These are phyloP conservation scores for Nicotiana tomentosiformis DNA, from an alignment of 257 asterid genomes.

Conservation along the genomic window DNA sequence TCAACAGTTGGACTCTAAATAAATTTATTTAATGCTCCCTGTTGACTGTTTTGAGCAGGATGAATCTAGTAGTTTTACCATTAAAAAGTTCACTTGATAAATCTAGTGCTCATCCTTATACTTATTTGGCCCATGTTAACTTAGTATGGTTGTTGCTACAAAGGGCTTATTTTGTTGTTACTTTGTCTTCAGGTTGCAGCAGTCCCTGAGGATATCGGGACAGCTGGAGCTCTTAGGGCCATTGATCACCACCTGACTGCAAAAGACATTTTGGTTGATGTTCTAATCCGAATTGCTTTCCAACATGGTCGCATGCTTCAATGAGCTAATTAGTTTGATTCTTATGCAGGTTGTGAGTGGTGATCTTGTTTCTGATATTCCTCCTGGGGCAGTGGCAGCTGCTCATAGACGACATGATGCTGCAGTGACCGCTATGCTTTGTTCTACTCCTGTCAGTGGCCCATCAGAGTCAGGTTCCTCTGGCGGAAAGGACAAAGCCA, in stretches of 20 bases:
- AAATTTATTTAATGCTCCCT: neutral
- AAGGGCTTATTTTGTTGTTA: neutral
- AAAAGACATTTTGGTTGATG: slow-evolving; percentile 74
- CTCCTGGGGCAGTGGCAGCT: slow-evolving; percentile 94
- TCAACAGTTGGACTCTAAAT: neutral
- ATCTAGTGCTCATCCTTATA: neutral
- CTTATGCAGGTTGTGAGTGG: slow-evolving; percentile 86
- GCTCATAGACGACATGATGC: slow-evolving; percentile 95
- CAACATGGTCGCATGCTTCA: slow-evolving; percentile 5
- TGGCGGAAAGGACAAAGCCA: slow-evolving; percentile 85
- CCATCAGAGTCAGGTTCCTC: slow-evolving; percentile 81
- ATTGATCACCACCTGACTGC: slow-evolving; percentile 84
- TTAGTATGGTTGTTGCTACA: neutral
- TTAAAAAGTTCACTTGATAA: neutral
- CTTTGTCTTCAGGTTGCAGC: slow-evolving; percentile 69
- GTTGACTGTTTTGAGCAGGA: neutral
- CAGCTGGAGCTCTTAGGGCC: slow-evolving; percentile 95
- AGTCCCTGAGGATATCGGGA: slow-evolving; percentile 93
- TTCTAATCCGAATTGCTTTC: slow-evolving; percentile 13
- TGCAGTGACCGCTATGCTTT: slow-evolving; percentile 92
- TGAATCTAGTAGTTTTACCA: neutral
- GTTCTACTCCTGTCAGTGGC: slow-evolving; percentile 84
- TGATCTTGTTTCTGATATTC: slow-evolving; percentile 86
- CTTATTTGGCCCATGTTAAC: neutral
- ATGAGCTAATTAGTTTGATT: slow-evolving; percentile 17